Base-by-base conservation (phyloP, 495 filamentous ascomycete species). In the Coniosporium apollinis region DNA sequence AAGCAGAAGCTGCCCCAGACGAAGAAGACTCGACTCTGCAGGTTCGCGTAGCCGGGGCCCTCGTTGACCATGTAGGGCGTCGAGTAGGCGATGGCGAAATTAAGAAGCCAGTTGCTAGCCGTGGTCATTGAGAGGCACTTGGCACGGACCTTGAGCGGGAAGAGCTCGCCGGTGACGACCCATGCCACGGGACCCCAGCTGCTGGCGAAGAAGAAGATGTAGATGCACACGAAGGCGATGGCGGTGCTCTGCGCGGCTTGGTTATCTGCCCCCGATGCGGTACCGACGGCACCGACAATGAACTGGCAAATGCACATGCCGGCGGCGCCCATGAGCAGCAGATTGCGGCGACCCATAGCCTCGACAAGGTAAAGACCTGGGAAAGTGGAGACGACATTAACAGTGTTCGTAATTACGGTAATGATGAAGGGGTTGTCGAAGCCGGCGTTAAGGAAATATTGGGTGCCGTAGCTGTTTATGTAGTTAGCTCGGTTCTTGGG, bases 181-280 rank as follows among this genome's bases (percentile, higher is more conserved):
- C 54, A 57, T 4, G 56, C 54, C 17, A 48, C 45, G 3, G 81
- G 79, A 29, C 82, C 82, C 81, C 79, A 89, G 13, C 77, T 79
- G 24, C 64, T 69, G 22, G 81, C 81, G 49, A 83, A 85, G 61
- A 77, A 78, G 59, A 81, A 80, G 54, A 86, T 80, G 67, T 82
- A 86, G 62, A 86, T 74, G 52, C 74, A 75, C 39, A 81, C 74
- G 56, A 84, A 84, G 20, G 79, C 68, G 25, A 84, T 76, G 67
- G 51, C 64, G 5, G 67, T 58, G 17, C 54, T 51, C 36, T 67
- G 61, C 4, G 64, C 62, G 14, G 41, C 34, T 5, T 44, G 34
- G 40, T 72, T 62, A 25, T 41, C 46, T 7, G 45, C 37, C 4
- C 62, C 62, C 3, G 60, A 54, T 5, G 58, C 67, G 0, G 75